phyloP scores from a whole-genome alignment of 208 protist species.

The Kentomonas sorsogonicus region DNA sequence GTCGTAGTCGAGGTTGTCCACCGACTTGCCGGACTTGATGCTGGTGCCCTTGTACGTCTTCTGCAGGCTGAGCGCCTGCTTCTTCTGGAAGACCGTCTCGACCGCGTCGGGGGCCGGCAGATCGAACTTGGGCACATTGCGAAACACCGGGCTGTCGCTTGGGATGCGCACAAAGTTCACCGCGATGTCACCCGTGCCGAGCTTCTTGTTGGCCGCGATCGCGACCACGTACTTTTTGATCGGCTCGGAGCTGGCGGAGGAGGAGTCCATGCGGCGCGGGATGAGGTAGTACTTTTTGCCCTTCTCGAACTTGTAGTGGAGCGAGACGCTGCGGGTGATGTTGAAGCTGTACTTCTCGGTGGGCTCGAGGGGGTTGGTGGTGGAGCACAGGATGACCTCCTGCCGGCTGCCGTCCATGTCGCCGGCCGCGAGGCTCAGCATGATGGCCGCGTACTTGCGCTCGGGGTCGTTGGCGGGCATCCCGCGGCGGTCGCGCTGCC shows the following conservation, averaged over 20 bases:
- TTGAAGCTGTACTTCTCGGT: constrained; percentile 35
- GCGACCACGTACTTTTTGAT: constrained; percentile 39
- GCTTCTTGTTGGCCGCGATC: constrained; percentile 19
- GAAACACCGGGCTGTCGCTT: constrained; percentile 29
- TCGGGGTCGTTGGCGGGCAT: constrained; percentile 30
- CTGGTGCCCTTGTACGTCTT: constrained; percentile 27
- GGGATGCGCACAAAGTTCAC: constrained; percentile 30
- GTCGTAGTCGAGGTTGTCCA: constrained; percentile 26
- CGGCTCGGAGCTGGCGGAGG: constrained; percentile 29
- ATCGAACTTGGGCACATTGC: constrained; percentile 30
- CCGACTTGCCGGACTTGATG: constrained; percentile 29
- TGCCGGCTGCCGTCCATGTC: constrained; percentile 22
- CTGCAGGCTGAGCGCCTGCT: constrained; percentile 23
- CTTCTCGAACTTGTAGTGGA: constrained; percentile 31
- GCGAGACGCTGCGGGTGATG: constrained; percentile 30
- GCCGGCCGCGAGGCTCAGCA: constrained; percentile 36
- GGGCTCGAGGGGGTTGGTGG: constrained; percentile 35
- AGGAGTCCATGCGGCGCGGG: constrained; percentile 38
- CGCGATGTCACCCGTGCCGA: constrained; percentile 16
- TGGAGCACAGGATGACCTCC: constrained; percentile 29
- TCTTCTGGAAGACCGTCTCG: constrained; percentile 29
- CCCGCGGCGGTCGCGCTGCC: constrained; percentile 51
- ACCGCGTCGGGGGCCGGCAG: not conserved
- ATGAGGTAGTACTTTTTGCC: constrained; percentile 33
- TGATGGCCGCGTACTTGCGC: constrained; percentile 39